Evolutionary conservation across 371 early-diverging fungal species (phyloP).

Genomic region (Neoconidiobolus thromboides): DNA sequence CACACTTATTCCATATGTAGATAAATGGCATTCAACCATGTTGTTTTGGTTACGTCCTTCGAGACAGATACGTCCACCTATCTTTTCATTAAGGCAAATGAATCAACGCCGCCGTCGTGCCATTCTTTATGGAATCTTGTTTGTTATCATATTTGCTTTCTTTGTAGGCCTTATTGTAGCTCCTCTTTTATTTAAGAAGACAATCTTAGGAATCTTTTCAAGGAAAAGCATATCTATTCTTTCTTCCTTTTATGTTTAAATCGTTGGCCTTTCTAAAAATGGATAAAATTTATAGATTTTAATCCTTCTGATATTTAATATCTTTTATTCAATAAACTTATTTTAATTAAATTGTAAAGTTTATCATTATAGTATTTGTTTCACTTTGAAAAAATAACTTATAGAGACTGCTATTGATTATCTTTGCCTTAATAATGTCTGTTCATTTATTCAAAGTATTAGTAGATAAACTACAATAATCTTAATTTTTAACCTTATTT

Average conservation of each 20-base stretch:
- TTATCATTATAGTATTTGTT: too few species aligned
- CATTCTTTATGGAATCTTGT: constrained; percentile 46
- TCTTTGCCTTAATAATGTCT: too few species aligned
- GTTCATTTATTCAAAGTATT: too few species aligned
- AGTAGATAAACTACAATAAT: too few species aligned
- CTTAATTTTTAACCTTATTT: too few species aligned
- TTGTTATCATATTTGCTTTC: constrained; percentile 30
- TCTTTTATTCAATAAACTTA: too few species aligned
- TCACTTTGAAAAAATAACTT: too few species aligned
- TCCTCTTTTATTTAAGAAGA: constrained; percentile 12
- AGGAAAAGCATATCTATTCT: neutral
- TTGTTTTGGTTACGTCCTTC: constrained; percentile 73
- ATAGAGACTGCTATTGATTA: too few species aligned
- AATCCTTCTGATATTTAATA: too few species aligned
- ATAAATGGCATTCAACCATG: constrained; percentile 62
- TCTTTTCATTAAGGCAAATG: constrained; percentile 44
- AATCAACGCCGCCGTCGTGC: constrained; percentile 37
- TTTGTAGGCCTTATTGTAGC: constrained; percentile 35
- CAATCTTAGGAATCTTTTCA: neutral
- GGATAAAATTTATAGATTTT: too few species aligned
- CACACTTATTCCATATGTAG: constrained; percentile 50
- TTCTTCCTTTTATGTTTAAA: neutral
- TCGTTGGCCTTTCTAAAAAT: too few species aligned
- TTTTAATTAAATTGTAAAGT: too few species aligned
- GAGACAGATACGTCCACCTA: constrained; percentile 56